These are phyloP conservation scores for Penicillium herquei DNA, from an alignment of 495 filamentous ascomycete genomes.

Conservation along the genomic window DNA sequence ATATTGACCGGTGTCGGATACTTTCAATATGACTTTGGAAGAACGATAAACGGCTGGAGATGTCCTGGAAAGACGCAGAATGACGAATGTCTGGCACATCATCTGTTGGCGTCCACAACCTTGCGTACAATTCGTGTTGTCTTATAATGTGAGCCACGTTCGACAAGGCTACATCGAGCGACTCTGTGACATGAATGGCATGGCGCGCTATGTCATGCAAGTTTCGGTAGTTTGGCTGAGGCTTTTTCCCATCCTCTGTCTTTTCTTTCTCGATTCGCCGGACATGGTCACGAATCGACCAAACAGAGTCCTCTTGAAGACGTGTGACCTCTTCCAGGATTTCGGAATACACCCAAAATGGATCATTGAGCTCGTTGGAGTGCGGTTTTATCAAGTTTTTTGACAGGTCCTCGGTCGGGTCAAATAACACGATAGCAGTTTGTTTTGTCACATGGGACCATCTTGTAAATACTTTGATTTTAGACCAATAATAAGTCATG, in stretches of 20 bases:
- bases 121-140: conserved; percentile 22
- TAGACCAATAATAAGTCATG: conserved; percentile 8
- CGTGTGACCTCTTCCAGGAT: conserved; percentile 15
- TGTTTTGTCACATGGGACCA: conserved; percentile 10
- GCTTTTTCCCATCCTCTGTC: background rate
- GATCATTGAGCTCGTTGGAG: conserved; percentile 5
- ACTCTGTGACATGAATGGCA: conserved; percentile 47
- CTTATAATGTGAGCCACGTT: conserved; percentile 35
- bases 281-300: conserved; percentile 24
- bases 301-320: conserved; percentile 26
- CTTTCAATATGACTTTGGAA: conserved; percentile 28
- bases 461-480: conserved; percentile 11
- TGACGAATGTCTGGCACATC: background rate
- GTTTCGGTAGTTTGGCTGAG: conserved; percentile 32
- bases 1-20: conserved; percentile 33
- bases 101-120: background rate
- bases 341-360: conserved; percentile 21
- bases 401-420: conserved; percentile 11
- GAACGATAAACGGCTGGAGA: conserved; percentile 1
- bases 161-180: conserved; percentile 34
- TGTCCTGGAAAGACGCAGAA: background rate
- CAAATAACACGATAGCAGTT: conserved; percentile 35
- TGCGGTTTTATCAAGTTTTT: background rate
- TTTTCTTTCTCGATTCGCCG: conserved; percentile 21
- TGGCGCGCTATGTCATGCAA: conserved; percentile 51